Base-by-base conservation (phyloP, 1,284 basidiomycete species). In the Volvariella surrecta region DNA sequence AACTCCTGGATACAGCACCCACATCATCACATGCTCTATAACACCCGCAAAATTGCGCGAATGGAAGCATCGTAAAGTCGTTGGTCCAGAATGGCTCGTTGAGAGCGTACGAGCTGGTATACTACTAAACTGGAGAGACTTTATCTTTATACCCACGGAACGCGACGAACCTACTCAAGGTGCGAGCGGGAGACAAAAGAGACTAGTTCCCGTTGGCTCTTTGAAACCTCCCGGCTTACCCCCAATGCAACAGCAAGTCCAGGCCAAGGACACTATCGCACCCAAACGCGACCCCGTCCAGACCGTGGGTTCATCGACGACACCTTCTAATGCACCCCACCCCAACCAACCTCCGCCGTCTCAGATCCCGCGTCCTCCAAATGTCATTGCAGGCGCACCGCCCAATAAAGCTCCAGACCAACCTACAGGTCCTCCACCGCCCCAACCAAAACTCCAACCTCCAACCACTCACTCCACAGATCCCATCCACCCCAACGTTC, bases 41-140 rank as follows among this genome's bases (percentile, higher is more conserved):
- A 97, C 95, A 0, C 82, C 91, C 0, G 81, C 82, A 42, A 98
- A 98, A 63, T 74, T 90, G 39, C 75, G 77, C 38, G 92, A 96
- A 53, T 96, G 94, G 61, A 76, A 84, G 56, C 64, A 82, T 42
- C 87, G 95, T 79, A 94, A 90, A 56, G 83, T 97, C 9, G 91
- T 89, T 21, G 70, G 69, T 28, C 91, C 92, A 0, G 82, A 83
- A 46, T 99, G 94, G 92, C 71, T 99, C 6, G 65, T 84, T 8
- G 77, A 92, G 21, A 91, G 87, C 51, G 76, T 75, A 20, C 65
- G 77, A 45, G 71, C 71, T 6, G 81, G 79, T 0, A 60, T 64
- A 7, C 67, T 94, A n/a, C 71, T 91, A 1, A 76, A 86, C 3
- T 95, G 91, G 91, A 67, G 68, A 38, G 66, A 81, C 44, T 90